Conservation (phyloP, 2,329 filamentous ascomycete species). For the Colletotrichum viniferum region DNA sequence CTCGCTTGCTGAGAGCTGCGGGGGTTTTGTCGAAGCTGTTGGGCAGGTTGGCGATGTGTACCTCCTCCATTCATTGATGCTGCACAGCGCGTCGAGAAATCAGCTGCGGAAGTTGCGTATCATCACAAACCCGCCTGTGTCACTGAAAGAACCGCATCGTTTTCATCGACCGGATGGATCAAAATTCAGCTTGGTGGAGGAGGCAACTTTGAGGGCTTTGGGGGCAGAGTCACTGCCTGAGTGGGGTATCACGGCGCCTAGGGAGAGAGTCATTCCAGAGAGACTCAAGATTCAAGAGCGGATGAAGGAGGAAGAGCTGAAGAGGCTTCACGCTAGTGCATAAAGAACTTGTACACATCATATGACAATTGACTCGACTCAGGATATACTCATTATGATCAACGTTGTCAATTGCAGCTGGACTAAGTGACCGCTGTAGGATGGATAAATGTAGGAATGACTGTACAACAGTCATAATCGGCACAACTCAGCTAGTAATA, state of each 20-base stretch:
- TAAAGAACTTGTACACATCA: neutral
- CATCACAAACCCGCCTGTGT: conserved; percentile 42
- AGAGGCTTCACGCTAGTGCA: conserved; percentile 39
- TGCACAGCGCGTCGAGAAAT: conserved; percentile 54
- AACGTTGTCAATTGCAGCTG: too few relatives aligned
- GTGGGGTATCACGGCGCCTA: conserved; percentile 55
- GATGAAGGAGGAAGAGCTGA: conserved; percentile 35
- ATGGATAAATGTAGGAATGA: neutral
- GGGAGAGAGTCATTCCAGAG: conserved; percentile 52
- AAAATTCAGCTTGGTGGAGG: conserved; percentile 59
- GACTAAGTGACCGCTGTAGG: too few relatives aligned
- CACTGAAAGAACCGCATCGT: conserved; percentile 53
- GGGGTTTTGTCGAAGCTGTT: conserved; percentile 57
- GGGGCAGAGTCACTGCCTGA: conserved; percentile 49
- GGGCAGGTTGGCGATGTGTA: conserved; percentile 62
- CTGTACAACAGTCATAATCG: neutral
- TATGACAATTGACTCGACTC: neutral
- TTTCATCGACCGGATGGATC: conserved; percentile 51
- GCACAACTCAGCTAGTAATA: neutral
- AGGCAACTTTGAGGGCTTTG: conserved; percentile 55
- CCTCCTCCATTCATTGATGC: conserved; percentile 64
- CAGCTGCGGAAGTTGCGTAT: conserved; percentile 27
- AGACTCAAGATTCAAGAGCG: conserved; percentile 30
- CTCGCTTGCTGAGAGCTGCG: conserved; percentile 41
- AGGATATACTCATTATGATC: too few relatives aligned